phyloP scores from a whole-genome alignment of 2,329 filamentous ascomycete species.

The Colletotrichum cereale region DNA sequence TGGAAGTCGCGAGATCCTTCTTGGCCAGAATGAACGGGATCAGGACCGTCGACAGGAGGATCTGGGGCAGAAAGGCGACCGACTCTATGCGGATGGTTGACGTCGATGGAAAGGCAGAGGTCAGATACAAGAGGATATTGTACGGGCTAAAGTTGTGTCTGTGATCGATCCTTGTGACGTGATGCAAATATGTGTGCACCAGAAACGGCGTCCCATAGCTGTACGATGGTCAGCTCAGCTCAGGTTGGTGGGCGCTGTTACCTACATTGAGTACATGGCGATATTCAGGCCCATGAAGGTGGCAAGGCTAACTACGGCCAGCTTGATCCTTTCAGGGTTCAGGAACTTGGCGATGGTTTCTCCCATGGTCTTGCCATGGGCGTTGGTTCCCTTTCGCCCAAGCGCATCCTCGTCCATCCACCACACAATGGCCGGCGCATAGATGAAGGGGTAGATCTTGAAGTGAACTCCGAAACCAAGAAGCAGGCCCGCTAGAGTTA shows the following conservation, averaged over 20 bases:
- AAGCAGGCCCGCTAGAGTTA: constrained; percentile 77
- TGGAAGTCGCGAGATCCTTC: constrained; percentile 82
- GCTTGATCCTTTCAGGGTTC: constrained; percentile 65
- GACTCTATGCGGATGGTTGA: constrained; percentile 72
- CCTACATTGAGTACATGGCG: constrained; percentile 82
- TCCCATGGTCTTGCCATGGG: constrained; percentile 40
- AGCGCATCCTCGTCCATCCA: constrained; percentile 76
- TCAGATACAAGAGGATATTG: constrained; percentile 90
- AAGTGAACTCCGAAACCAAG: constrained; percentile 92
- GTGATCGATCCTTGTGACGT: constrained; percentile 93
- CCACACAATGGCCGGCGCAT: constrained; percentile 84
- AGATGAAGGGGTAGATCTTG: constrained; percentile 99
- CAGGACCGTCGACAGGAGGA: constrained; percentile 81
- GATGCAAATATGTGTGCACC: constrained; percentile 91
- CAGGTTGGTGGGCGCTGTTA: background rate
- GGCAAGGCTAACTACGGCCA: constrained; percentile 74
- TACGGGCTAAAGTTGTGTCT: constrained; percentile 99
- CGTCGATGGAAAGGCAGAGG: constrained; percentile 70
- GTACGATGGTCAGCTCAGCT: constrained; percentile 13
- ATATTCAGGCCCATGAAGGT: constrained; percentile 82
- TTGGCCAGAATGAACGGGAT: constrained; percentile 84
- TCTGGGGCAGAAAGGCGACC: constrained; percentile 88
- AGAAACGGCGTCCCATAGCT: constrained; percentile 87
- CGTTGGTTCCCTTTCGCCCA: constrained; percentile 33
- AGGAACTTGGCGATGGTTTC: constrained; percentile 57